These are phyloP conservation scores for Crepidotus variabilis DNA, from an alignment of 768 basidiomycete species.

Conservation along the genomic window DNA sequence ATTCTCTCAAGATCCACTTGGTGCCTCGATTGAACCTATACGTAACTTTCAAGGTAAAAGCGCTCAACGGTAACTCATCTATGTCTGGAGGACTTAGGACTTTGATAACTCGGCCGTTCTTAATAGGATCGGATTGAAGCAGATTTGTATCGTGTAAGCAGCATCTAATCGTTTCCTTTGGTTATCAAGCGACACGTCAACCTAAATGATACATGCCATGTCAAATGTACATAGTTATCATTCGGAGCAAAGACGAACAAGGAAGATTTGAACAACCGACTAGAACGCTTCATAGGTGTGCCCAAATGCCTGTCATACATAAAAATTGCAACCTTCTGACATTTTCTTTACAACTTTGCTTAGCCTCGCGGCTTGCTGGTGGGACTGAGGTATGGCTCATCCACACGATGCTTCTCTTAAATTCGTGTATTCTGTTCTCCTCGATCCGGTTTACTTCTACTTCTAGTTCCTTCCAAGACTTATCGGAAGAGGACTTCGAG, in stretches of 20 bases:
- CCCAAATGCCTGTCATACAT: neutral
- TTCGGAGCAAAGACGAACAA: no score
- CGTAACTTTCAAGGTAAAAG: neutral
- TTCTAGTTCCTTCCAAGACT: neutral
- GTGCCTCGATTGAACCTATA: neutral
- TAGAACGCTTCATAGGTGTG: neutral
- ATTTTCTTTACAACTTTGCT: neutral
- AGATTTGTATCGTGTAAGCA: no score
- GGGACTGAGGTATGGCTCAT: neutral
- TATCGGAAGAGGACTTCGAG: neutral
- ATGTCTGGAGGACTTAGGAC: no score
- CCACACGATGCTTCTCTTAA: neutral
- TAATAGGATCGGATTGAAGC: no score
- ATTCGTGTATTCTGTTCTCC: neutral
- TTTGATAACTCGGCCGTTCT: no score
- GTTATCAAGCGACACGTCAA: no score
- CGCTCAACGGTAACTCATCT: no score
- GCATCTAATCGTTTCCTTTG: no score
- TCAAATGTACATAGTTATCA: no score
- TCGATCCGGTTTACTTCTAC: neutral
- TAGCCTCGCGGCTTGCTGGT: neutral
- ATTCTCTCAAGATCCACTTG: neutral
- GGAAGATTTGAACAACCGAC: no score
- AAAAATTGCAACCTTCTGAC: neutral
- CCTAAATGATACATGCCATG: no score